phyloP scores from a whole-genome alignment of 1,284 basidiomycete species.

The Farysia itapuensis region DNA sequence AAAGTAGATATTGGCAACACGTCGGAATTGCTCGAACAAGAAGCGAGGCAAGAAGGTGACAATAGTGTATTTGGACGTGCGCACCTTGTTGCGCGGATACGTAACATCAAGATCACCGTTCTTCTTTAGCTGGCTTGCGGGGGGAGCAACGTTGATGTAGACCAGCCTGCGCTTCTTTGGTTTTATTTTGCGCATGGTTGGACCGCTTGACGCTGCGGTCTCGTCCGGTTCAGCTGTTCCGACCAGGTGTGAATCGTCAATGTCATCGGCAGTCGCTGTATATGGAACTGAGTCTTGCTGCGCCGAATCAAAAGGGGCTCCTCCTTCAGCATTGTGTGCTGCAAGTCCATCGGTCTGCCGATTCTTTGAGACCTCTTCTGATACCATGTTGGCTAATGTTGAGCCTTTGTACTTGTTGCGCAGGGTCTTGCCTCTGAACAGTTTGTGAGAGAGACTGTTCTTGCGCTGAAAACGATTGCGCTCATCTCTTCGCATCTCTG shows the following conservation, averaged over 20 bases:
- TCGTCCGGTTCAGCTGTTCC: not conserved
- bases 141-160: slow-evolving; percentile 56
- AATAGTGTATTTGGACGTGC: slow-evolving; percentile 89
- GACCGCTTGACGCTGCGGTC: slow-evolving; percentile 10
- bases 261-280: slow-evolving; percentile 21
- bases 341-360: slow-evolving; percentile 23
- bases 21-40: slow-evolving; percentile 60
- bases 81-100: slow-evolving; percentile 90
- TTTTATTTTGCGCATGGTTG: slow-evolving; percentile 39
- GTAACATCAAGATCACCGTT: slow-evolving; percentile 75
- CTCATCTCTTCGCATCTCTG: slow-evolving; percentile 45
- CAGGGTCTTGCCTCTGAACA: slow-evolving; percentile 44
- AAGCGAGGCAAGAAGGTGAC: slow-evolving; percentile 77
- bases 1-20: slow-evolving; percentile 92
- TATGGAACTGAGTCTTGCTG: slow-evolving; percentile 36
- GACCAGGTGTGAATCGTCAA: slow-evolving; percentile 3
- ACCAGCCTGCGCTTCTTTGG: slow-evolving; percentile 49
- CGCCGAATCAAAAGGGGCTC: slow-evolving; percentile 45
- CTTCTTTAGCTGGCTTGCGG: slow-evolving; percentile 69
- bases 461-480: slow-evolving; percentile 29
- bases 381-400: slow-evolving; percentile 16
- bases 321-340: slow-evolving; percentile 20
- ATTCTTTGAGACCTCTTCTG: slow-evolving; percentile 20
- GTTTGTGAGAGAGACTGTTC: slow-evolving; percentile 35
- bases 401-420: slow-evolving; percentile 25